Percentiles rank a stretch among this genome's conserved stretches.
These are phyloP conservation scores for Sanghuangporus baumii DNA, from an alignment of 1,284 basidiomycete species.

Conservation along the genomic window DNA sequence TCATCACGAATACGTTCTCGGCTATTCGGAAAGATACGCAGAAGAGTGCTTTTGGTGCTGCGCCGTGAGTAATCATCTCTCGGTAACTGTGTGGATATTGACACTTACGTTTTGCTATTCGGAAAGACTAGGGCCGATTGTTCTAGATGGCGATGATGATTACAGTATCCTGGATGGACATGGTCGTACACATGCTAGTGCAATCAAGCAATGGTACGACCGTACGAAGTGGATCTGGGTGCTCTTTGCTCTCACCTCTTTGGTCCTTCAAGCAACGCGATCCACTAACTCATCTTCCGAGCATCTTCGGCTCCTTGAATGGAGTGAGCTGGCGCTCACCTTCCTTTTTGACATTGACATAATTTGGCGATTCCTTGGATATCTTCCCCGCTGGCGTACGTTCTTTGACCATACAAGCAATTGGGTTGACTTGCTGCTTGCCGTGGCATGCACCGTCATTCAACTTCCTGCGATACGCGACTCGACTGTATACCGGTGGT, in stretches of 20 bases:
- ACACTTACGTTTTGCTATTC: background rate
- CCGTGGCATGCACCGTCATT: constrained; percentile 73
- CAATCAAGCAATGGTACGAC: constrained; percentile 50
- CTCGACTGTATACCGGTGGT: constrained; percentile 78
- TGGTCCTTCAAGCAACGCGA: constrained; percentile 77
- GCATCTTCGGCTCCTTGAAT: constrained; percentile 48
- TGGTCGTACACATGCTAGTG: constrained; percentile 37
- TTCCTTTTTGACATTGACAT: constrained; percentile 90
- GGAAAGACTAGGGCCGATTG: constrained; percentile 40
- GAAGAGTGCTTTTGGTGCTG: constrained; percentile 90
- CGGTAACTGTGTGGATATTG: background rate
- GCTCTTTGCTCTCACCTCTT: constrained; percentile 62
- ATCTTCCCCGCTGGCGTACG: constrained; percentile 77
- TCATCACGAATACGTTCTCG: constrained; percentile 93
- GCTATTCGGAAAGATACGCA: constrained; percentile 86
- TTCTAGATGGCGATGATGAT: constrained; percentile 50
- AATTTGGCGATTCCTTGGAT: constrained; percentile 63
- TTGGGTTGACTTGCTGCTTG: constrained; percentile 79
- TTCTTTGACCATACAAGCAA: constrained; percentile 75
- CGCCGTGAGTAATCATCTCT: constrained; percentile 38
- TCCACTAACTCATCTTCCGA: constrained; percentile 47
- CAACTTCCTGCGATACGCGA: constrained; percentile 78
- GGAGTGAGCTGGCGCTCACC: constrained; percentile 77
- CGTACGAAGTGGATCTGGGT: constrained; percentile 76
- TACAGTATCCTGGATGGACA: constrained; percentile 48